A percentile compares a stretch with the other conserved stretches of the same genome.
phyloP scores from a whole-genome alignment of 192 early-diverging fungal species.

The Coemansia sp. region DNA sequence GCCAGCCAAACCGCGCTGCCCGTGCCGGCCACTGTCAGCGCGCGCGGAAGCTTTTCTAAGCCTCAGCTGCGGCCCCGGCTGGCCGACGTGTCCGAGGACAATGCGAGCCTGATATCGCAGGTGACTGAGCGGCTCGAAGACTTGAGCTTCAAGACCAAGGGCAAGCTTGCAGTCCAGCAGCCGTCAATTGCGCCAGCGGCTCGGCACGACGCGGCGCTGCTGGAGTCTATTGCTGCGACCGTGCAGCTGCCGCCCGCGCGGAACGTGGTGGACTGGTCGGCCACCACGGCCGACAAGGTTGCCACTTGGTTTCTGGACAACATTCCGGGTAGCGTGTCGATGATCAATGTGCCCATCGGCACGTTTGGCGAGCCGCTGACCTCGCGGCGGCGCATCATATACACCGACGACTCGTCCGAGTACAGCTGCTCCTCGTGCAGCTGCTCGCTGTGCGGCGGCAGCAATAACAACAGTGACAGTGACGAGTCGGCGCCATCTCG shows the following conservation, averaged over 20 bases:
- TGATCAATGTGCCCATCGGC: conserved; percentile 25
- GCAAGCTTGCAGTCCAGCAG: neutral
- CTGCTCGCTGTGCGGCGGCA: conserved; percentile 32
- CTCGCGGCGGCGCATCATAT: conserved; percentile 12
- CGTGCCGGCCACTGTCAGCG: conserved; percentile 25
- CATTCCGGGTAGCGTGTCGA: conserved; percentile 45
- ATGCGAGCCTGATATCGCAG: conserved; percentile 41
- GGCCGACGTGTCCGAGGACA: conserved; percentile 16
- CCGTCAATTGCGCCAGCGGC: neutral
- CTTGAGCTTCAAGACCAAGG: conserved; percentile 14
- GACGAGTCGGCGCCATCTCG: neutral
- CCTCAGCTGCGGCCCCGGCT: neutral
- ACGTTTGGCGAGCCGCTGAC: conserved; percentile 32
- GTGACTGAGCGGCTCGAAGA: conserved; percentile 41
- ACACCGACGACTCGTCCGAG: conserved; percentile 23
- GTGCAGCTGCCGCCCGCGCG: conserved; percentile 34
- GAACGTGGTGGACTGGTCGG: conserved; percentile 45
- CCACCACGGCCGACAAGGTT: conserved; percentile 38
- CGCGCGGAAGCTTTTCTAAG: conserved; percentile 36
- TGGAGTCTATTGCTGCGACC: conserved; percentile 15
- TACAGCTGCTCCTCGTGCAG: conserved; percentile 37
- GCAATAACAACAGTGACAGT: neutral
- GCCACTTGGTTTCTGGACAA: conserved; percentile 53
- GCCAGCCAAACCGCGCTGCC: conserved; percentile 29
- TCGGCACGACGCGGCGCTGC: neutral